Percentiles rank a stretch among this genome's conserved stretches.
These are phyloP conservation scores for Nyctanthes arbortristis DNA, from an alignment of 257 asterid genomes.

Conservation along the genomic window DNA sequence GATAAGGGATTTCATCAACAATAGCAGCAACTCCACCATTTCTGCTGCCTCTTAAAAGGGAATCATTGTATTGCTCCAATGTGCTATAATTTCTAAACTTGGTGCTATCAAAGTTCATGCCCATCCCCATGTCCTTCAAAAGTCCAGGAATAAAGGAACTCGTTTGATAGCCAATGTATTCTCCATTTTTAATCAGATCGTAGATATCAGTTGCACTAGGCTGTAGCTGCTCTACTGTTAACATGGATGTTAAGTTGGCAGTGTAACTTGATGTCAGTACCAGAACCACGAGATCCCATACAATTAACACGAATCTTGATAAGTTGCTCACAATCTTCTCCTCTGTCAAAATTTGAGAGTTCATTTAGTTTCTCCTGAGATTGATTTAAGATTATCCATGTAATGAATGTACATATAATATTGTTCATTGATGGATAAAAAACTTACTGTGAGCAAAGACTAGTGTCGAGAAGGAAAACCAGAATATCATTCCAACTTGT, in stretches of 20 bases:
- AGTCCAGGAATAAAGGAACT: slow-evolving; percentile 38
- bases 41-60: slow-evolving; percentile 45
- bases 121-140: too few relatives aligned
- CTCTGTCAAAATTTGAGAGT: slow-evolving; percentile 43
- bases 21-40: slow-evolving; percentile 57
- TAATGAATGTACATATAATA: neutral
- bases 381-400: neutral
- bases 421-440: slow-evolving; percentile 5
- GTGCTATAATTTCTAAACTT: slow-evolving; percentile 33
- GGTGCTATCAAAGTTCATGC: slow-evolving; percentile 33
- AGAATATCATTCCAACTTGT: slow-evolving; percentile 54
- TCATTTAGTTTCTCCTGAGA: neutral
- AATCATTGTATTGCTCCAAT: slow-evolving; percentile 39
- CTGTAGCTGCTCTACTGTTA: slow-evolving; percentile 54
- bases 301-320: slow-evolving; percentile 49
- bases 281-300: slow-evolving; percentile 57
- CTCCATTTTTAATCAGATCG: slow-evolving; percentile 39
- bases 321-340: slow-evolving; percentile 55
- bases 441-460: slow-evolving; percentile 60
- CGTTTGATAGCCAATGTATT: slow-evolving; percentile 41
- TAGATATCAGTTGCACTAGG: slow-evolving; percentile 36
- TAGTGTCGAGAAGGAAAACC: slow-evolving; percentile 60
- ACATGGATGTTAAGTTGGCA: slow-evolving; percentile 58
- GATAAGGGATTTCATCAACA: slow-evolving; percentile 55
- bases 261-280: slow-evolving; percentile 61